These are phyloP conservation scores for Gossypium sturtianum DNA, from an alignment of 345 rosid species.

Conservation along the genomic window DNA sequence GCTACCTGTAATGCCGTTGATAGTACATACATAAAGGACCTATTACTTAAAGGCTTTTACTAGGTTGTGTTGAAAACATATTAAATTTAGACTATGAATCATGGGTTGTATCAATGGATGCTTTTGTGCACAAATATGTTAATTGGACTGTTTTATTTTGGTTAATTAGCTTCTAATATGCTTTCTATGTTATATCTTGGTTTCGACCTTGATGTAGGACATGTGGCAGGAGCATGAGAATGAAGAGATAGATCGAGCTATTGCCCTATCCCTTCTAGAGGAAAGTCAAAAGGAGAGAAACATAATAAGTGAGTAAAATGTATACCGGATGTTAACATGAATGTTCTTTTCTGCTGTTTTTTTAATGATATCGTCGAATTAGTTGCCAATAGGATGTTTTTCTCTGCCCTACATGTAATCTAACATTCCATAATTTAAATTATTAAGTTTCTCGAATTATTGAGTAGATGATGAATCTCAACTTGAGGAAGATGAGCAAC, in stretches of 20 bases:
- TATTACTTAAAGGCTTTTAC: background rate
- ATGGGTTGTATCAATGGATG: background rate
- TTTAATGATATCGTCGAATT: background rate
- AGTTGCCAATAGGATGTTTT: background rate
- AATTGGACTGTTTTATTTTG: background rate
- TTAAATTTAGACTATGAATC: background rate
- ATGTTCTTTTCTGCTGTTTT: background rate
- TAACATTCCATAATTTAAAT: slow-evolving; percentile 13
- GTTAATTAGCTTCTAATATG: slow-evolving; percentile 7
- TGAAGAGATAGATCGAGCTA: slow-evolving; percentile 79
- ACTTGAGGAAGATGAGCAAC: slow-evolving; percentile 82
- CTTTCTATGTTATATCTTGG: slow-evolving; percentile 4
- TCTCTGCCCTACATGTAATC: slow-evolving; percentile 2
- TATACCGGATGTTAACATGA: slow-evolving; percentile 9
- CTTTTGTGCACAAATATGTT: background rate
- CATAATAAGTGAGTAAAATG: slow-evolving; percentile 43
- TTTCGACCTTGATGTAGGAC: slow-evolving; percentile 33
- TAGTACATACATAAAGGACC: background rate
- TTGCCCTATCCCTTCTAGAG: slow-evolving; percentile 75
- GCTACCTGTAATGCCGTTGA: background rate
- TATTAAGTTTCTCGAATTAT: slow-evolving; percentile 21
- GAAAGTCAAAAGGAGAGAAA: slow-evolving; percentile 40
- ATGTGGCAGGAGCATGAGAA: slow-evolving; percentile 46
- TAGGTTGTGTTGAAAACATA: background rate
- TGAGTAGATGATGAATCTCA: slow-evolving; percentile 46